These are phyloP conservation scores for Henningerozyma blattae DNA, from an alignment of 805 yeast genomes.

Conservation along the genomic window DNA sequence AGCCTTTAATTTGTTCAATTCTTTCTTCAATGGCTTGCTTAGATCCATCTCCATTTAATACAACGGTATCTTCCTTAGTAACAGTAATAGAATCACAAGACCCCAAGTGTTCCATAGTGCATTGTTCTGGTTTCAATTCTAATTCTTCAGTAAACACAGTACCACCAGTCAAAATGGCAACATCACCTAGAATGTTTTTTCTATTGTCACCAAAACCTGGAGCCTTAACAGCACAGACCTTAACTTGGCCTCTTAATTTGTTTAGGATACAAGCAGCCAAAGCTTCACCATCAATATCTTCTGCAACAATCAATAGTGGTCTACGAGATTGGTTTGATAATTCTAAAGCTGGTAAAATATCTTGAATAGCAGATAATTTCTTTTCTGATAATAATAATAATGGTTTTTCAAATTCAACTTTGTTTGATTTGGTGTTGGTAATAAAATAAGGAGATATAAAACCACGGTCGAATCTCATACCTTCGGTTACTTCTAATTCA, in stretches of 20 bases:
- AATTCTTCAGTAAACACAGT: conserved; percentile 78
- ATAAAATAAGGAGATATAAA: conserved; percentile 94
- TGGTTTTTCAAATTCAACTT: conserved; percentile 93
- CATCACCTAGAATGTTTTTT: conserved; percentile 89
- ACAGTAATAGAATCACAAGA: conserved; percentile 83
- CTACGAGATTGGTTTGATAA: conserved; percentile 86
- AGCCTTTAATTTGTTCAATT: conserved; percentile 85
- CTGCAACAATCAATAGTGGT: conserved; percentile 87
- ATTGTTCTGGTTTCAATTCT: conserved; percentile 91
- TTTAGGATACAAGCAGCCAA: conserved; percentile 94
- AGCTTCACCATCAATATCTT: conserved; percentile 96
- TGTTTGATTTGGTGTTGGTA: conserved; percentile 84
- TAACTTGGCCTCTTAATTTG: conserved; percentile 96
- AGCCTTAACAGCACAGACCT: conserved; percentile 94
- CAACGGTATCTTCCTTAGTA: conserved; percentile 91
- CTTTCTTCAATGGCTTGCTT: conserved; percentile 72
- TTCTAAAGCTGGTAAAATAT: conserved; percentile 85
- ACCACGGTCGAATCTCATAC: conserved; percentile 97
- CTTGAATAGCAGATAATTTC: conserved; percentile 83
- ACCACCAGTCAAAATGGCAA: conserved; percentile 91
- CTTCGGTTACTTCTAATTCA: conserved; percentile 93
- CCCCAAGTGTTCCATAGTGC: conserved; percentile 82
- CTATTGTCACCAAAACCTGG: conserved; percentile 99
- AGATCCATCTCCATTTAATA: conserved; percentile 84
- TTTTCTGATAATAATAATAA: conserved; percentile 79